Percentiles rank a stretch among this genome's conserved stretches.
Conservation (phyloP, 495 filamentous ascomycete species). For the Apiosordaria backusii region DNA sequence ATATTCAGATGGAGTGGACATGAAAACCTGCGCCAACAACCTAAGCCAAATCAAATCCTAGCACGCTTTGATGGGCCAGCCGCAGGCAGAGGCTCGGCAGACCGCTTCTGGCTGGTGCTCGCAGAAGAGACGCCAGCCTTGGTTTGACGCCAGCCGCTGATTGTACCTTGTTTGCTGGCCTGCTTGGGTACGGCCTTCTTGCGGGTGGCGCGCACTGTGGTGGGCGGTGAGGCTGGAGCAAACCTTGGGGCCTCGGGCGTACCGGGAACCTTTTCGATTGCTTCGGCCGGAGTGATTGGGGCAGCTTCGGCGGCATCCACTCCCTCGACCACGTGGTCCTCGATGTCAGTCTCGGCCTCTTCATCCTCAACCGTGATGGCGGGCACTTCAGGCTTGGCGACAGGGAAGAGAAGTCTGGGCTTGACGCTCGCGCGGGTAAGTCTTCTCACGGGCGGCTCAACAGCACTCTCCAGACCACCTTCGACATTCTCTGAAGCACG, state of each 20-base stretch:
- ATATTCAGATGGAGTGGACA: constrained; percentile 7
- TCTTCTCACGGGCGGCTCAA: constrained; percentile 48
- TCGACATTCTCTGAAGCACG: constrained; percentile 45
- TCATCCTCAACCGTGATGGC: constrained; percentile 57
- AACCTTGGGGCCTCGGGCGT: constrained; percentile 52
- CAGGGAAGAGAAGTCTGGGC: constrained; percentile 81
- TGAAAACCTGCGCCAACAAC: not conserved
- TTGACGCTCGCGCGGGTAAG: constrained; percentile 72
- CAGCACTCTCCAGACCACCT: constrained; percentile 40
- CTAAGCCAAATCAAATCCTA: constrained; percentile 29
- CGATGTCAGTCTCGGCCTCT: constrained; percentile 45
- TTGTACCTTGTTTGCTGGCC: not conserved
- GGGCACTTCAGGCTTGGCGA: constrained; percentile 44
- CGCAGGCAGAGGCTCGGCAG: constrained; percentile 36
- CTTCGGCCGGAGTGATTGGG: constrained; percentile 36
- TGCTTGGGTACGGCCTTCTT: constrained; percentile 22
- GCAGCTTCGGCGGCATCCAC: constrained; percentile 38
- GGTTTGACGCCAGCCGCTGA: constrained; percentile 56
- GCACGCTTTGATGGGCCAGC: constrained; percentile 34
- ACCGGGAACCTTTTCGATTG: constrained; percentile 28
- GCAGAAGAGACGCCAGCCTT: constrained; percentile 42
- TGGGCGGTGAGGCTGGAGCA: constrained; percentile 54
- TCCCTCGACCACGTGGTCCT: constrained; percentile 53
- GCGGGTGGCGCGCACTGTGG: constrained; percentile 51
- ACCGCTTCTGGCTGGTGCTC: constrained; percentile 42